Evolutionary conservation across 148 eudicot species (phyloP), one percentile per base, ranked within the genome.

Genomic region (Polygonum aviculare): DNA sequence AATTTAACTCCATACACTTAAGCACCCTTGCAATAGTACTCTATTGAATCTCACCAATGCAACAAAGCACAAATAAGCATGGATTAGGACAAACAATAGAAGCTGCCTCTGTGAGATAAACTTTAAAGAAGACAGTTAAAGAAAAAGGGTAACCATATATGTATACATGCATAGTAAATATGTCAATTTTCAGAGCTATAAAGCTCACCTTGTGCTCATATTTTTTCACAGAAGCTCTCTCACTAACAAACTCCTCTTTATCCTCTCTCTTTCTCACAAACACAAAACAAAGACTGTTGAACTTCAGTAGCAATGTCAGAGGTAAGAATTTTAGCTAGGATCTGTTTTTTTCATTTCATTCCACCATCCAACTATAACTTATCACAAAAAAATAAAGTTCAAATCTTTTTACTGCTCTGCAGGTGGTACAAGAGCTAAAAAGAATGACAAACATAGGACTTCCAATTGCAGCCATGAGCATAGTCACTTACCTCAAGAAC

Each of bases 401-500:
- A 57, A 12, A 19, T n/a, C 26, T 12, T 6, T 47, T 67, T 65
- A 50, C 78, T 80, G 15, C 60, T 78, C 65, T 67, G 73, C 69
- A 93, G 98, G 88, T 87, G 50, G 79, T 81, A 78, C 86, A 88
- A 74, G 97, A 91, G 80, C 38, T 93, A 69, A 93, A 87, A 89
- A 91, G 82, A 79, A 82, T 88, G 80, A 71, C 85, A 36, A 82
- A 79, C 77, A 88, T 87, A 74, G 93, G 91, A 63, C 79, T 91
- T 65, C 97, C 98, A 2, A 79, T 90, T 73, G 78, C 87, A 69
- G 90, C 89, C 57, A 86, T 91, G 86, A 87, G 88, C 72, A 82
- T 90, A 85, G 86, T 85, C 14, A 73, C 75, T 79, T 93, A 90
- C 67, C 86, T 90, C 59, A 89, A 84, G 77, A 93, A 85, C 84